These are phyloP conservation scores for Odontarrhena argentea DNA, from an alignment of 345 rosid genomes.

Conservation along the genomic window DNA sequence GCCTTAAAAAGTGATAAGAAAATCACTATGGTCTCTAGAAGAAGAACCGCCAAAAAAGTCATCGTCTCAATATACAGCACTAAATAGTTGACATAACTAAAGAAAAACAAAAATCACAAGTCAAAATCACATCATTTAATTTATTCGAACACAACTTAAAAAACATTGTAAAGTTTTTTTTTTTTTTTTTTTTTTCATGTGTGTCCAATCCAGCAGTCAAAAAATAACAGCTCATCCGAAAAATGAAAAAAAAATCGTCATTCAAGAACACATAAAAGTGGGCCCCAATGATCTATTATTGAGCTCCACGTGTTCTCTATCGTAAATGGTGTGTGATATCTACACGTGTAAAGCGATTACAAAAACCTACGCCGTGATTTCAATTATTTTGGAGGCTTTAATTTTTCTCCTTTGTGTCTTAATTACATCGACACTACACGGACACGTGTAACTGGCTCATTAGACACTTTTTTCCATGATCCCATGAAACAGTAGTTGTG, in stretches of 20 bases:
- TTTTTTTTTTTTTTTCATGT: neutral
- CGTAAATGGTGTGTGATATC: conserved; percentile 12
- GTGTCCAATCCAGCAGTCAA: conserved; percentile 34
- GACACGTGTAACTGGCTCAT: conserved; percentile 20
- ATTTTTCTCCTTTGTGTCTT: conserved; percentile 19
- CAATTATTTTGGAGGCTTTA: conserved; percentile 28
- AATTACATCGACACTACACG: conserved; percentile 4
- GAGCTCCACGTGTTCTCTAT: conserved; percentile 37
- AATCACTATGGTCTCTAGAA: conserved; percentile 16
- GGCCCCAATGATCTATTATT: conserved; percentile 33
- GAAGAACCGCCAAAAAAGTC: conserved; percentile 29
- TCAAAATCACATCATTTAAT: conserved; percentile 38
- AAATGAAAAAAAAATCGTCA: neutral
- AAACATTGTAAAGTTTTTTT: too few species aligned
- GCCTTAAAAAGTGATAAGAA: neutral
- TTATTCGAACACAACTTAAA: conserved; percentile 3
- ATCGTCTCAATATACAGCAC: conserved; percentile 3
- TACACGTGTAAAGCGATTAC: conserved; percentile 31
- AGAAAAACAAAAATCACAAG: neutral
- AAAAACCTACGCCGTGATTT: conserved; percentile 39
- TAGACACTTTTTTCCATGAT: conserved; percentile 2
- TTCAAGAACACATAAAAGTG: neutral
- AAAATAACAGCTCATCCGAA: conserved; percentile 37
- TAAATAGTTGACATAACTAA: conserved; percentile 32
- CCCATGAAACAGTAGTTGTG: conserved; percentile 20